Evolutionary conservation across 2,329 filamentous ascomycete genomes (phyloP).

Genomic region (Microsporum audouinii): DNA sequence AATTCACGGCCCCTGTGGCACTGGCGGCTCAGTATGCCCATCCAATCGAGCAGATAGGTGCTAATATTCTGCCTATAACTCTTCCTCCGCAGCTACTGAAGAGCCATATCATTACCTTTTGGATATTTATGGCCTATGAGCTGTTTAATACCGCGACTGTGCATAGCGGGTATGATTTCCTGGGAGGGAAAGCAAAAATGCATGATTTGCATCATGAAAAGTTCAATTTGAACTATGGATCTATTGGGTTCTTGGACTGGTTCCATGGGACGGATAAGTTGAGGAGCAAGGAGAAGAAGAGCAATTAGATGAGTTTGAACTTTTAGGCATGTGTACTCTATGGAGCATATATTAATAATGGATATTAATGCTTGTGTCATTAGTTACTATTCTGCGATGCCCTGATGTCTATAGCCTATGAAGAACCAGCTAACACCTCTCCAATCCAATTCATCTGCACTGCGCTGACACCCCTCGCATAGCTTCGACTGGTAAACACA

Average conservation of each 20-base stretch:
- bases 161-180: constrained; percentile 49
- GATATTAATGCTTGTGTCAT: too few relatives aligned
- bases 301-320: not conserved
- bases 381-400: not conserved
- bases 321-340: too few relatives aligned
- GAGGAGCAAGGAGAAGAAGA: not conserved
- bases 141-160: constrained; percentile 44
- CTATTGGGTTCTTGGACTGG: constrained; percentile 44
- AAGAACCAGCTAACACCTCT: constrained; percentile 30
- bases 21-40: constrained; percentile 48
- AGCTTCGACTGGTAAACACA: constrained; percentile 53
- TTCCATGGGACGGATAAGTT: constrained; percentile 38
- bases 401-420: not conserved
- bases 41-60: constrained; percentile 45
- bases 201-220: constrained; percentile 50
- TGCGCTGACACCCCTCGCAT: constrained; percentile 50
- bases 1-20: constrained; percentile 45
- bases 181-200: constrained; percentile 38
- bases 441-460: constrained; percentile 53
- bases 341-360: too few relatives aligned
- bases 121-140: constrained; percentile 40
- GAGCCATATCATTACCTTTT: constrained; percentile 44
- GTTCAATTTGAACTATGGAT: constrained; percentile 45
- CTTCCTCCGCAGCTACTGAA: constrained; percentile 39
- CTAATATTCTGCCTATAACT: constrained; percentile 43